phyloP scores from a whole-genome alignment of 169 alveolate species.

The Eimeria zaria region DNA sequence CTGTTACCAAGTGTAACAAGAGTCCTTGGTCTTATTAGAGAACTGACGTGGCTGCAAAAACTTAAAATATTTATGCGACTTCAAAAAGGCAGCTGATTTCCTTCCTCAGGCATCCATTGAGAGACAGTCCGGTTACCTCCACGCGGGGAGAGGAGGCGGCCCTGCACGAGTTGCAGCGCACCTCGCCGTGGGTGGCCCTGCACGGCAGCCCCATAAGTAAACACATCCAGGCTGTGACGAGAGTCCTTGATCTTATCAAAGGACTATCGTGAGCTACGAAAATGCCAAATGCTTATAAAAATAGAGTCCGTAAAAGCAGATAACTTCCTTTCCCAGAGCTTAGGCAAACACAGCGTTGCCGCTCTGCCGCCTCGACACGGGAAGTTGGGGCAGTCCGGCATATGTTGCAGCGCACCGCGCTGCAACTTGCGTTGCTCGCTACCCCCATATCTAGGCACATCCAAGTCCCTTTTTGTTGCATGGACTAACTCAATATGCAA shows the following conservation, averaged over 20 bases:
- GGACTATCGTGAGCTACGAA: neutral
- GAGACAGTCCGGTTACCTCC: neutral
- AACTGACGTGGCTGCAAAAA: neutral
- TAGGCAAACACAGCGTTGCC: too few species aligned
- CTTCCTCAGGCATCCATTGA: neutral
- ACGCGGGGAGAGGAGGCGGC: neutral
- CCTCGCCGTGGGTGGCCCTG: neutral
- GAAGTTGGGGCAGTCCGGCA: too few species aligned
- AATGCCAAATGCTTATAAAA: neutral
- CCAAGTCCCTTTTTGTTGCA: too few species aligned
- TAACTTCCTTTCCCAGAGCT: too few species aligned
- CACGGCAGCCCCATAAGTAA: neutral
- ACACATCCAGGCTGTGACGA: neutral
- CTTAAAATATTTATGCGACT: neutral
- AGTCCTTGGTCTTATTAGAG: neutral
- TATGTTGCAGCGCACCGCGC: too few species aligned
- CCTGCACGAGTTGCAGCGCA: neutral
- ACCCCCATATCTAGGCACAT: too few species aligned
- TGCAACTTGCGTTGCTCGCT: too few species aligned
- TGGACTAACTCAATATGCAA: too few species aligned
- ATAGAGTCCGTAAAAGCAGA: too few species aligned
- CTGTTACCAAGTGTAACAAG: neutral
- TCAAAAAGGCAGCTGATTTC: neutral
- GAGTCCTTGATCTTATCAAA: neutral
- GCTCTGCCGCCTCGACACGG: too few species aligned